These are phyloP conservation scores for Orbilia quercus DNA, from an alignment of 2,329 filamentous ascomycete genomes.

Conservation along the genomic window DNA sequence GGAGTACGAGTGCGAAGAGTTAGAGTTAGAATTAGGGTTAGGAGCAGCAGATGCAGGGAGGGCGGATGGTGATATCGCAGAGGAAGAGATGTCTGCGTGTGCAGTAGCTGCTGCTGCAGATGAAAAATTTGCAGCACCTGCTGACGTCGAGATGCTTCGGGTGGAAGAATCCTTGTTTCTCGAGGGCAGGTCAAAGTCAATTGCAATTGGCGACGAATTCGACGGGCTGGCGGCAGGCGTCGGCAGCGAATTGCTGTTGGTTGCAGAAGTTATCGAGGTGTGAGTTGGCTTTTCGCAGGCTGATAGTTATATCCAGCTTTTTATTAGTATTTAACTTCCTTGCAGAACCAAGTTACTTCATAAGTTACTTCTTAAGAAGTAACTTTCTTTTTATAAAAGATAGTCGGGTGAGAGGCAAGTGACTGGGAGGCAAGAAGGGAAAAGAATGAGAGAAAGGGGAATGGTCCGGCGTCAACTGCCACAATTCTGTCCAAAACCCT, in stretches of 20 bases:
- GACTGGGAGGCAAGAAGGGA: conserved; percentile 4
- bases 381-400: neutral
- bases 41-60: conserved; percentile 23
- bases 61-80: conserved; percentile 23
- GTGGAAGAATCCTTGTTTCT: conserved; percentile 29
- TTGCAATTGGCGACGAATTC: conserved; percentile 29
- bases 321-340: neutral
- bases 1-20: neutral
- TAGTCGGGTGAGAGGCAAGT: neutral
- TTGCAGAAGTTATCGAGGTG: conserved; percentile 23
- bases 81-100: conserved; percentile 46
- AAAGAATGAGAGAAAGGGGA: conserved; percentile 20
- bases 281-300: conserved; percentile 53
- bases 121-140: conserved; percentile 54
- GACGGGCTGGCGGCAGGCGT: conserved; percentile 52
- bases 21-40: conserved; percentile 28
- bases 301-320: conserved; percentile 10
- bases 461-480: conserved; percentile 22
- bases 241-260: conserved; percentile 48
- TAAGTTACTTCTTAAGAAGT: too few relatives aligned
- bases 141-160: conserved; percentile 45
- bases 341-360: too few relatives aligned
- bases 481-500: conserved; percentile 2
- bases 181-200: neutral
- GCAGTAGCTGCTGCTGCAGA: conserved; percentile 30